These are phyloP conservation scores for Berkeleyomyces rouxiae DNA, from an alignment of 2,329 filamentous ascomycete species.

Conservation along the genomic window DNA sequence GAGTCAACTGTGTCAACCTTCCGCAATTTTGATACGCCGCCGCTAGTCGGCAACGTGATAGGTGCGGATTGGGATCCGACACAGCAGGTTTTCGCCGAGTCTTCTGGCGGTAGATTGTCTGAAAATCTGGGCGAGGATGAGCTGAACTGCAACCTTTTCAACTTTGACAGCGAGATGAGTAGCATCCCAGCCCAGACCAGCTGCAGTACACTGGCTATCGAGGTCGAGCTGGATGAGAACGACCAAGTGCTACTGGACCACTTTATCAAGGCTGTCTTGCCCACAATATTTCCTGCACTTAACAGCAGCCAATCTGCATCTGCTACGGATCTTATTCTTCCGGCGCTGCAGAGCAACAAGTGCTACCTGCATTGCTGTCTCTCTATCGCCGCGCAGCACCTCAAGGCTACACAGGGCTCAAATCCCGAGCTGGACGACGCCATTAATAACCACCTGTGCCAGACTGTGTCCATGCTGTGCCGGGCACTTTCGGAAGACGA, in stretches of 20 bases:
- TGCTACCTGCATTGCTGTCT: slow-evolving; percentile 91
- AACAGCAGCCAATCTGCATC: slow-evolving; percentile 77
- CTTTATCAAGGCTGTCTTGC: slow-evolving; percentile 76
- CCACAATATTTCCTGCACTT: slow-evolving; percentile 79
- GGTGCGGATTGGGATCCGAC: slow-evolving; percentile 58
- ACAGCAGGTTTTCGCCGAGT: slow-evolving; percentile 8
- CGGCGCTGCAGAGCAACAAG: slow-evolving; percentile 78
- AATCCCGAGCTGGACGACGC: slow-evolving; percentile 70
- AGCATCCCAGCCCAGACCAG: slow-evolving; percentile 74
- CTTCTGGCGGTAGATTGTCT: background rate
- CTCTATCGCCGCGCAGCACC: slow-evolving; percentile 80
- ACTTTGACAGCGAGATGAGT: slow-evolving; percentile 36
- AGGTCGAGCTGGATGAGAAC: slow-evolving; percentile 70
- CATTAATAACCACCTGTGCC: slow-evolving; percentile 81
- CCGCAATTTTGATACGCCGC: slow-evolving; percentile 73
- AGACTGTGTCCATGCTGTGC: slow-evolving; percentile 73
- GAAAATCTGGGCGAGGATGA: slow-evolving; percentile 7
- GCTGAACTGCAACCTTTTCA: slow-evolving; percentile 48
- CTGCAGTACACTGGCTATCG: slow-evolving; percentile 46
- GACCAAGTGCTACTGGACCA: slow-evolving; percentile 80
- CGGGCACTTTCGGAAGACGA: slow-evolving; percentile 64
- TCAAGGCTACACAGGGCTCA: slow-evolving; percentile 54
- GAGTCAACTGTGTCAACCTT: slow-evolving; percentile 87
- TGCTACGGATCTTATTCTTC: slow-evolving; percentile 66
- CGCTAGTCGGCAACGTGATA: slow-evolving; percentile 46